Percentiles rank a stretch among this genome's conserved stretches.
Evolutionary conservation across 2,329 filamentous ascomycete genomes (phyloP).

Genomic region (Diplodia mutila): DNA sequence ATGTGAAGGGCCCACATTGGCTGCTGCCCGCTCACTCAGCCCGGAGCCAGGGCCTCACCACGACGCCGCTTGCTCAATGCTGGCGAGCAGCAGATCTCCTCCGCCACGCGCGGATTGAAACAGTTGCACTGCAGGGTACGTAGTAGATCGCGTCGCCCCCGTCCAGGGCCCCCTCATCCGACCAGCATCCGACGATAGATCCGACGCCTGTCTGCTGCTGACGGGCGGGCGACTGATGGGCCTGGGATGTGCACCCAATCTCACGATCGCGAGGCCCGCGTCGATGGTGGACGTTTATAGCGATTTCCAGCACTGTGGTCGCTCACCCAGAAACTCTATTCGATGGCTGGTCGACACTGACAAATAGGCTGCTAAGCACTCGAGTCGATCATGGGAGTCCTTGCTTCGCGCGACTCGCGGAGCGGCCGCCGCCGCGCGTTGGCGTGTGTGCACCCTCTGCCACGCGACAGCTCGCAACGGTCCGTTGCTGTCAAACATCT

Average conservation of each 20-base stretch:
- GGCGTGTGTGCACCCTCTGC: conserved; percentile 7
- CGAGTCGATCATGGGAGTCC: conserved; percentile 26
- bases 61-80: conserved; percentile 7
- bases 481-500: conserved; percentile 14
- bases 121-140: conserved; percentile 20
- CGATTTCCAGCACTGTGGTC: conserved; percentile 19
- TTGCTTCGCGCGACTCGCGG: conserved; percentile 22
- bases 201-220: background rate
- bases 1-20: conserved; percentile 22
- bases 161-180: background rate
- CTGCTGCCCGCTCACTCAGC: conserved; percentile 6
- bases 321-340: conserved; percentile 19
- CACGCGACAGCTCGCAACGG: conserved; percentile 26
- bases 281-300: conserved; percentile 17
- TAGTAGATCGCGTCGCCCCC: background rate
- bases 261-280: conserved; percentile 6
- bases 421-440: conserved; percentile 4
- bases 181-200: conserved; percentile 1
- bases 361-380: conserved; percentile 21
- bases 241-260: conserved; percentile 12
- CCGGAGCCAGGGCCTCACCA: background rate
- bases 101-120: conserved; percentile 3
- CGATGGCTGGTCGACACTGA: background rate
- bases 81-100: conserved; percentile 15
- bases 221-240: background rate